Percentiles rank a stretch among this genome's conserved stretches.
Evolutionary conservation across 345 rosid species (phyloP).

Genomic region (Corchorus olitorius): DNA sequence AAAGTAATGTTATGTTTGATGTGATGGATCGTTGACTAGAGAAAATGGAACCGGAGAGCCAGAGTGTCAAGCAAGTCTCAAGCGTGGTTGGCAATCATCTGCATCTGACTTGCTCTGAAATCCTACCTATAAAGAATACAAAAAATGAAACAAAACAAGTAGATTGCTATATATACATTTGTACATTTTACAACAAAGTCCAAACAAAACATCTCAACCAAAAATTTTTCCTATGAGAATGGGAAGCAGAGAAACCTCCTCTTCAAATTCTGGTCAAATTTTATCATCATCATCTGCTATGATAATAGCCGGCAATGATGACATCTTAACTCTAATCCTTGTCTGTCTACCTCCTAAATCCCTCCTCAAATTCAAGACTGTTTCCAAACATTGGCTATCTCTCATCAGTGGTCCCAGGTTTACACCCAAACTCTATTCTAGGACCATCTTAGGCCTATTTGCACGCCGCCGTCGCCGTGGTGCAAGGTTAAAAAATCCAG

Average conservation of each 20-base stretch:
- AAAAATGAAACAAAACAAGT: too few species aligned
- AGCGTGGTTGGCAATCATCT: background rate
- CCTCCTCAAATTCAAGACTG: conserved; percentile 37
- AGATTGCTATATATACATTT: too few species aligned
- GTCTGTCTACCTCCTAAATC: conserved; percentile 30
- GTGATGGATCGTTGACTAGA: conserved; percentile 3
- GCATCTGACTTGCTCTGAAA: background rate
- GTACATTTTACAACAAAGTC: too few species aligned
- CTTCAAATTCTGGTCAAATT: background rate
- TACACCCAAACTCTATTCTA: background rate
- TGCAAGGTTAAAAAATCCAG: too few species aligned
- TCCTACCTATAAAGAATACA: background rate
- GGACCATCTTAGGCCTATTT: conserved; percentile 18
- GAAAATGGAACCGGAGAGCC: background rate
- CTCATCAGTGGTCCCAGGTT: conserved; percentile 33
- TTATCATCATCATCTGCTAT: conserved; percentile 15
- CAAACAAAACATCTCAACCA: background rate
- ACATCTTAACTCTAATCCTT: conserved; percentile 35
- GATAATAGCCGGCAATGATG: conserved; percentile 19
- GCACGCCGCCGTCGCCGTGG: too few species aligned
- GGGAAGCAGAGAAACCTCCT: too few species aligned
- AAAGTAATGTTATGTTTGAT: too few species aligned
- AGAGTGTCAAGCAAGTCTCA: background rate
- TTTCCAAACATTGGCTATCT: conserved; percentile 38
- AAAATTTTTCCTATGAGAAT: background rate